Percentiles rank a stretch among this genome's conserved stretches.
Evolutionary conservation across 2,329 filamentous ascomycete genomes (phyloP).

Genomic region (Colletotrichum ledebouriae): DNA sequence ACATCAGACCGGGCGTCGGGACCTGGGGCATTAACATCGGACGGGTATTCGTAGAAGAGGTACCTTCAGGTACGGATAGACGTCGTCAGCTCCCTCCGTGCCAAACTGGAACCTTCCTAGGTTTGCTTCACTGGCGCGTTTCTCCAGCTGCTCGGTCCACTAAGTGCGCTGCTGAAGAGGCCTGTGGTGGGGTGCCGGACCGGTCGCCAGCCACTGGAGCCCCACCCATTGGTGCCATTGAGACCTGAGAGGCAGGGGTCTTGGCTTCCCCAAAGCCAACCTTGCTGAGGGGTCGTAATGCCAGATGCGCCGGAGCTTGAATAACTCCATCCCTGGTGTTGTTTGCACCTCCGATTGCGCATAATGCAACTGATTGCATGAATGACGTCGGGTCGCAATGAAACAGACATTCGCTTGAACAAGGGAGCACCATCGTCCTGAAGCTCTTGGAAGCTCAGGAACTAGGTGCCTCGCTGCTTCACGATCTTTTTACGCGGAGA

Average conservation of each 20-base stretch:
- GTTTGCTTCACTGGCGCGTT: slow-evolving; percentile 35
- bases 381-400: slow-evolving; percentile 23
- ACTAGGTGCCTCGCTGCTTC: neutral
- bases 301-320: slow-evolving; percentile 23
- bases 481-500: slow-evolving; percentile 1
- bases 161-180: slow-evolving; percentile 38
- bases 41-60: slow-evolving; percentile 4
- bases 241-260: slow-evolving; percentile 39
- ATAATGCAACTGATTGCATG: slow-evolving; percentile 13
- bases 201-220: slow-evolving; percentile 22
- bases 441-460: slow-evolving; percentile 12
- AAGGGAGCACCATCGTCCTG: slow-evolving; percentile 15
- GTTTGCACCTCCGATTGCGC: neutral
- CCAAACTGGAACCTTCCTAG: slow-evolving; percentile 38
- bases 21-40: slow-evolving; percentile 36
- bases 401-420: slow-evolving; percentile 18
- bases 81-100: slow-evolving; percentile 41
- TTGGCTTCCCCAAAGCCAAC: slow-evolving; percentile 21
- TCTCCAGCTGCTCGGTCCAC: slow-evolving; percentile 42
- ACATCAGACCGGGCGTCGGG: slow-evolving; percentile 14
- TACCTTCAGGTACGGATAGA: slow-evolving; percentile 7
- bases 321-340: slow-evolving; percentile 16
- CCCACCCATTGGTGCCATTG: slow-evolving; percentile 36
- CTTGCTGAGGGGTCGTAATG: slow-evolving; percentile 25
- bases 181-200: slow-evolving; percentile 35